Evolutionary conservation across 2,329 filamentous ascomycete species (phyloP), one percentile per base, ranked within the genome.

Genomic region (Fusarium sp.): DNA sequence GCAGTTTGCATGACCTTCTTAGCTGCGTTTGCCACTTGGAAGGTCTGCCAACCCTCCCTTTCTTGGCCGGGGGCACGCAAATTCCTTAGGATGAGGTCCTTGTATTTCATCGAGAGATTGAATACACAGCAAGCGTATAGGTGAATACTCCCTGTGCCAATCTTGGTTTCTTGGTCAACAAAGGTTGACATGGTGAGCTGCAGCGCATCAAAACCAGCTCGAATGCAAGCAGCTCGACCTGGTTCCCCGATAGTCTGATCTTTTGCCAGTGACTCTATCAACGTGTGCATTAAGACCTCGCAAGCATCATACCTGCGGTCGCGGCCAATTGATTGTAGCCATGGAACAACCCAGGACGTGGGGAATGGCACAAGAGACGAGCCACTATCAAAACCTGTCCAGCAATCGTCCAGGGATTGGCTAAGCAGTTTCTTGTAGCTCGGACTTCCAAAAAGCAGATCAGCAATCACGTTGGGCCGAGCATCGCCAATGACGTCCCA

Each of bases 401-500:
- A 80, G 60, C 75, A 78, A 39, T 78, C 71, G 21, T 85, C 82
- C 42, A 89, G 80, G 15, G 89, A 89, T 65, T 89, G 87, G 10
- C 81, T 78, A 14, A 94, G 83, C 8, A 92, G 76, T n/a, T 79
- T 79, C 32, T 84, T 84, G 70, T 92, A 88, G 5, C 86, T 83
- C 9, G 89, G 89, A 64, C 91, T 94, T 59, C 86, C 87, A 71
- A 96, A 92, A 42, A 97, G 87, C 66, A 94, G 87, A 75, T 97
- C 94, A n/a, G 93, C 88, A 46, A 98, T 88, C 32, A 90, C 88
- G 40, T 89, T 89, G 4, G 93, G 91, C 1, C 92, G 91, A 49
- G 95, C 92, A 28, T 93, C 88, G 49, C 91, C 90, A 80, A 97
- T 90, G 3, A 93, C 90, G 71, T 93, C 91, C 95, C 95, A 97